Conservation (phyloP, 1,284 basidiomycete species). For the Macrocystidia cucumis region DNA sequence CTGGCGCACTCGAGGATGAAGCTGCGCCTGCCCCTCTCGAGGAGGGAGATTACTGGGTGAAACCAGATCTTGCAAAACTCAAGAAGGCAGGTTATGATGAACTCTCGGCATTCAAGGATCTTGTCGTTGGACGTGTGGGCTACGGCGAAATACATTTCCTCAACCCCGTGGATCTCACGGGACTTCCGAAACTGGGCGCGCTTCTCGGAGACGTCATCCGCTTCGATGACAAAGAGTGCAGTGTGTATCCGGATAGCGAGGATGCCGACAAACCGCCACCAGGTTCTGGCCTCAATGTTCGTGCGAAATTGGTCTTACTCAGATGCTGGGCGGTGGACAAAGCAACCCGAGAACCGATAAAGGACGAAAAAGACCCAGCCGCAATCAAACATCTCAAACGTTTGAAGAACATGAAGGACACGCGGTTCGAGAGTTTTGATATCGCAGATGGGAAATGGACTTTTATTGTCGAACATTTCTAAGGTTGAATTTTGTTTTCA, state of each 20-base stretch:
- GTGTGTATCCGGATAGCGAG: constrained; percentile 87
- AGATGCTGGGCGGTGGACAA: constrained; percentile 90
- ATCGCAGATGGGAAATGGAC: constrained; percentile 83
- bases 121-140: constrained; percentile 86
- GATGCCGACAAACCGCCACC: constrained; percentile 73
- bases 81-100: constrained; percentile 66
- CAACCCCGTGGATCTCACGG: constrained; percentile 89
- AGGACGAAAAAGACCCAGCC: constrained; percentile 70
- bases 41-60: constrained; percentile 87
- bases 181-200: constrained; percentile 71
- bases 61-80: constrained; percentile 69
- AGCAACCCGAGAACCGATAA: constrained; percentile 86
- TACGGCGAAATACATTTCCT: constrained; percentile 90
- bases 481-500: too few relatives aligned
- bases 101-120: constrained; percentile 61
- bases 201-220: constrained; percentile 85
- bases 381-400: constrained; percentile 78
- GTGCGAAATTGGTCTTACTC: constrained; percentile 73
- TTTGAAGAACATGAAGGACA: constrained; percentile 81
- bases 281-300: constrained; percentile 87
- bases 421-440: constrained; percentile 81
- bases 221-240: constrained; percentile 89
- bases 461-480: constrained; percentile 93
- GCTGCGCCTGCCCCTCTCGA: constrained; percentile 39
- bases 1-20: constrained; percentile 18